A percentile compares a stretch with the other conserved stretches of the same genome.
phyloP scores from a whole-genome alignment of 805 yeast species.

The Cyberlindnera mrakii region DNA sequence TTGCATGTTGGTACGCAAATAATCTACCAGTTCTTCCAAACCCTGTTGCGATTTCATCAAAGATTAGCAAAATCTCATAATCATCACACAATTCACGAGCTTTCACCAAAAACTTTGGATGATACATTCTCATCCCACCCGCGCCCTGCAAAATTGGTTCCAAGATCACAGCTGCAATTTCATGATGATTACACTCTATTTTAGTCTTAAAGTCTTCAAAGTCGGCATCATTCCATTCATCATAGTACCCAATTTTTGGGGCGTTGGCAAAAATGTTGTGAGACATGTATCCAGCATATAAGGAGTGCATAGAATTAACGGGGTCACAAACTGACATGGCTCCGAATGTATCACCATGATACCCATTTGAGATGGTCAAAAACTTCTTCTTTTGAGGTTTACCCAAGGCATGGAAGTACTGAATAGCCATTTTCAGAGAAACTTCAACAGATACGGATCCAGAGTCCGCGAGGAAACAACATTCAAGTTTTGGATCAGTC shows the following conservation, averaged over 20 bases:
- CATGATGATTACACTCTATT: constrained; percentile 24
- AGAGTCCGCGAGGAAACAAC: constrained; percentile 22
- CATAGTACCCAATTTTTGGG: constrained; percentile 14
- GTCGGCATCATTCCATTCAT: constrained; percentile 21
- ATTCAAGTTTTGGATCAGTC: constrained; percentile 21
- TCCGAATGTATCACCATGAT: constrained; percentile 35
- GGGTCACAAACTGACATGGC: constrained; percentile 33
- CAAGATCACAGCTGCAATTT: constrained; percentile 30
- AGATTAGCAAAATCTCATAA: constrained; percentile 25
- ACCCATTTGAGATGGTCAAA: constrained; percentile 29
- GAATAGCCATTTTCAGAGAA: constrained; percentile 32
- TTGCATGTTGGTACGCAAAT: constrained; percentile 29
- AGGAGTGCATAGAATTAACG: constrained; percentile 28
- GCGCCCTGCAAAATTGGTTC: constrained; percentile 36
- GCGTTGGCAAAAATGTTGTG: constrained; percentile 24
- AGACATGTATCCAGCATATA: constrained; percentile 26
- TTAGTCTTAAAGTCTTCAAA: constrained; percentile 23
- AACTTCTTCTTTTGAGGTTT: constrained; percentile 23
- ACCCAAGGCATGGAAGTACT: constrained; percentile 22
- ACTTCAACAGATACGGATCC: constrained; percentile 33
- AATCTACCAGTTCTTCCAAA: constrained; percentile 5
- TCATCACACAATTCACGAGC: constrained; percentile 27
- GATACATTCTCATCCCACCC: constrained; percentile 32
- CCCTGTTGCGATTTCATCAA: constrained; percentile 30
- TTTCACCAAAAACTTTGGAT: constrained; percentile 26